Evolutionary conservation across 352 stramenopile species (phyloP).

Genomic region (Globisporangium paroecandrum): DNA sequence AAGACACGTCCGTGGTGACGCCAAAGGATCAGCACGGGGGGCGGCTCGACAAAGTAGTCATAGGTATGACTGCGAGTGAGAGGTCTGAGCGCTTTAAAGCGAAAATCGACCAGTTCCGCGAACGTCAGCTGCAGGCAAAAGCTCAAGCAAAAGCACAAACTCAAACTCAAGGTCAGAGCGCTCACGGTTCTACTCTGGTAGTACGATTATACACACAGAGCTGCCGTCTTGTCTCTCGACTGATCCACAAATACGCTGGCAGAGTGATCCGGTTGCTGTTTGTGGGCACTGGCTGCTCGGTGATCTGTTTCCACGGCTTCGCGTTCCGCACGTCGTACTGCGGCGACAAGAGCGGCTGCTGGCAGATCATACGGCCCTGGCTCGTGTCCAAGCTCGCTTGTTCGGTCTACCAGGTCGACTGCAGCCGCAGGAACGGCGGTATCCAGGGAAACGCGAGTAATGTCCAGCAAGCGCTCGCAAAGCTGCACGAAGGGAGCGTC

Average conservation of each 20-base stretch:
- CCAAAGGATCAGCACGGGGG: neutral
- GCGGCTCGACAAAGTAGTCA: neutral
- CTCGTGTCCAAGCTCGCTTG: constrained; percentile 30
- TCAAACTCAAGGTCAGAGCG: neutral
- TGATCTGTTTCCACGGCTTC: constrained; percentile 16
- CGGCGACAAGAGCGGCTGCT: constrained; percentile 20
- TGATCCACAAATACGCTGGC: constrained; percentile 24
- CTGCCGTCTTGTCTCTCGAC: neutral
- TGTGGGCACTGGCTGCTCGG: constrained; percentile 10
- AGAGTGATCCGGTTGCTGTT: constrained; percentile 26
- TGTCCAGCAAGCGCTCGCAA: constrained; percentile 11
- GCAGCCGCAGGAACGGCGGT: constrained; percentile 17
- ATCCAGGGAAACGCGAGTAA: constrained; percentile 6
- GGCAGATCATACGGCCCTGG: constrained; percentile 28
- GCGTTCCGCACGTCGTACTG: constrained; percentile 19
- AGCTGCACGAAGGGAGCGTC: constrained; percentile 29
- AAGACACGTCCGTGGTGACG: constrained; percentile 10
- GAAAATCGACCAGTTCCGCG: constrained; percentile 8
- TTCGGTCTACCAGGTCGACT: constrained; percentile 36
- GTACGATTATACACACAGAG: neutral
- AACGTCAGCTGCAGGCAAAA: constrained; percentile 6
- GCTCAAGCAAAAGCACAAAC: neutral
- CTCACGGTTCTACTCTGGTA: neutral
- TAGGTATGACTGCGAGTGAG: neutral
- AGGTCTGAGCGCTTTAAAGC: constrained; percentile 13